Evolutionary conservation across 306 rosid species (phyloP), one percentile per base, ranked within the genome.

Genomic region (Dryas octopetala): DNA sequence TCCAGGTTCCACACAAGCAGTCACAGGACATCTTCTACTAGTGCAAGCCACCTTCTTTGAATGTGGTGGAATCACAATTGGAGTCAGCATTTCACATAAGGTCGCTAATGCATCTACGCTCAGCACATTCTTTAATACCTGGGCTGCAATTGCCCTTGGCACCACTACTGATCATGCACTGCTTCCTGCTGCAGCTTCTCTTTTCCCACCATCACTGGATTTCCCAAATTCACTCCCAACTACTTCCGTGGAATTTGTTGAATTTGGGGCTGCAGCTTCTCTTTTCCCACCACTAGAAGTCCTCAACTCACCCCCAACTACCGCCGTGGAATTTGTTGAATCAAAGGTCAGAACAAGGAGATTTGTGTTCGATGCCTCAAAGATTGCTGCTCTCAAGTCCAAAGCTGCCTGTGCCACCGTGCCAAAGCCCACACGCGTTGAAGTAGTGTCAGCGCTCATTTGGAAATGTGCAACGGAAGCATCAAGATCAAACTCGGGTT

Each of bases 11-110:
- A 16, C 40, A 1, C 32, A 55, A 52, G 74, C 70, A n/a, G 66
- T 17, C 61, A 50, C 62, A 11, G 57, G 50, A 14, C 45, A 77
- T 61, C 77, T 78, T 19, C 61, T 82, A n/a, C 64, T 79, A 16
- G 51, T 85, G 32, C 89, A 86, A 41, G 88, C 73, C 5, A 88
- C 71, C 14, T 9, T 78, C 5, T 88, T 91, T 50, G 63, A 71
- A 41, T 87, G 91, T 58, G 89, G 90, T 1, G 89, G 90, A 28
- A 62, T 88, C n/a, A 86, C 88, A 4, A 70, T 88, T 19, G 85
- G 83, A 6, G 1, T 76, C 1, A 76, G 84, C 63, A 49, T 81
- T 10, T 85, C 85, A 6, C 93, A 88, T 67, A 82, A 76, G 81
- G 4, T 83, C 5, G 50, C 74, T 1, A 89, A 85, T 57, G 86